Conservation (phyloP, 2,329 filamentous ascomycete species). For the Chaetomiaceae sp. region DNA sequence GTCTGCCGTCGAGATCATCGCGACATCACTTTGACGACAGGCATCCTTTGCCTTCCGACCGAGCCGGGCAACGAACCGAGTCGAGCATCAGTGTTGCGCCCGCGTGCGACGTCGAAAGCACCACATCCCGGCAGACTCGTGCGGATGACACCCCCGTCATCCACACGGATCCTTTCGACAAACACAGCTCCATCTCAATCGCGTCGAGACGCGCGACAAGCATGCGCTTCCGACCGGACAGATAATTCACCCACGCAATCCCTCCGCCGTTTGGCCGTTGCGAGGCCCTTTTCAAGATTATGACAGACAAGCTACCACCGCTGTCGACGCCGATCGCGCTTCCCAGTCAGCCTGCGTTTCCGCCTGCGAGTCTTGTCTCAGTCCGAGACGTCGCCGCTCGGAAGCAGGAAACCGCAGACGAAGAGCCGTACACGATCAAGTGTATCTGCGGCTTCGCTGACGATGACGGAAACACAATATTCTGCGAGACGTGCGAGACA, state of each 20-base stretch:
- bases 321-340: slow-evolving; percentile 52
- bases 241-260: slow-evolving; percentile 43
- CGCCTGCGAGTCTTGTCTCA: slow-evolving; percentile 36
- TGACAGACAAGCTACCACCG: slow-evolving; percentile 55
- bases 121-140: slow-evolving; percentile 9
- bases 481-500: slow-evolving; percentile 91
- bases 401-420: slow-evolving; percentile 57
- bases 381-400: slow-evolving; percentile 40
- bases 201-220: slow-evolving; percentile 47
- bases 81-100: slow-evolving; percentile 3
- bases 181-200: slow-evolving; percentile 17
- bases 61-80: slow-evolving; percentile 3
- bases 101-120: slow-evolving; percentile 11
- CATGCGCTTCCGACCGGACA: slow-evolving; percentile 53
- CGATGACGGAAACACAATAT: slow-evolving; percentile 96
- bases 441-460: slow-evolving; percentile 92
- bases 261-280: slow-evolving; percentile 33
- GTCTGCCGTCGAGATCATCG: slow-evolving; percentile 1
- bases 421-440: slow-evolving; percentile 91
- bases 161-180: slow-evolving; percentile 13
- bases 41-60: slow-evolving; percentile 13
- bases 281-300: slow-evolving; percentile 50
- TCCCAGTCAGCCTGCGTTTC: slow-evolving; percentile 47
- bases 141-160: slow-evolving; percentile 24
- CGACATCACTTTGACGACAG: slow-evolving; percentile 12